phyloP scores from a whole-genome alignment of 129 eudicot genomes.

The Solidago caesia region DNA sequence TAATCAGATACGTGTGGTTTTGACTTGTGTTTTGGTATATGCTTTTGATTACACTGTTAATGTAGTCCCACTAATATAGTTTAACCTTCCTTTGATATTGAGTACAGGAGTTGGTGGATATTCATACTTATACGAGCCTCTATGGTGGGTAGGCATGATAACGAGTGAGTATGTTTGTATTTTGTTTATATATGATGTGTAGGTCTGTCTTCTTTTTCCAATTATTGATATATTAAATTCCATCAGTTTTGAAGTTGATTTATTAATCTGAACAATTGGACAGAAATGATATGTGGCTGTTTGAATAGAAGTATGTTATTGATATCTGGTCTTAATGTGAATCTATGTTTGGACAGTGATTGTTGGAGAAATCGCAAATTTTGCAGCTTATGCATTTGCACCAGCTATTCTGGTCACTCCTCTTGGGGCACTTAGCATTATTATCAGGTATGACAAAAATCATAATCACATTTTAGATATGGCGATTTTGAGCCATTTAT shows the following conservation, averaged over 20 bases:
- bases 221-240: not conserved
- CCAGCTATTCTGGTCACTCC: conserved; percentile 98
- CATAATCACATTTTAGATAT: not conserved
- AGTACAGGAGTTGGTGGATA: conserved; percentile 85
- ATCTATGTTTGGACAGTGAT: conserved; percentile 64
- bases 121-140: conserved; percentile 92
- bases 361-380: conserved; percentile 95
- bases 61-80: conserved; percentile 4
- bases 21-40: conserved; percentile 3
- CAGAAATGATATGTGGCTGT: not conserved
- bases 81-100: conserved; percentile 10
- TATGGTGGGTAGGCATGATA: conserved; percentile 98
- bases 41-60: conserved; percentile 11
- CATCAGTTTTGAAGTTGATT: not conserved
- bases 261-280: not conserved
- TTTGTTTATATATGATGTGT: not conserved
- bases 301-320: not conserved
- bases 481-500: too few species aligned
- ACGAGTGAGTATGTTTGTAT: conserved; percentile 67
- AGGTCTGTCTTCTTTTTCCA: too few species aligned
- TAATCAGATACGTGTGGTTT: not conserved
- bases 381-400: conserved; percentile 98
- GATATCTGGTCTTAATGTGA: conserved; percentile 22
- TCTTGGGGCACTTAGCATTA: conserved; percentile 97
- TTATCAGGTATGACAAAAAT: conserved; percentile 67